phyloP scores from a whole-genome alignment of 2,329 filamentous ascomycete species.

The Myriosclerotinia duriaeana region DNA sequence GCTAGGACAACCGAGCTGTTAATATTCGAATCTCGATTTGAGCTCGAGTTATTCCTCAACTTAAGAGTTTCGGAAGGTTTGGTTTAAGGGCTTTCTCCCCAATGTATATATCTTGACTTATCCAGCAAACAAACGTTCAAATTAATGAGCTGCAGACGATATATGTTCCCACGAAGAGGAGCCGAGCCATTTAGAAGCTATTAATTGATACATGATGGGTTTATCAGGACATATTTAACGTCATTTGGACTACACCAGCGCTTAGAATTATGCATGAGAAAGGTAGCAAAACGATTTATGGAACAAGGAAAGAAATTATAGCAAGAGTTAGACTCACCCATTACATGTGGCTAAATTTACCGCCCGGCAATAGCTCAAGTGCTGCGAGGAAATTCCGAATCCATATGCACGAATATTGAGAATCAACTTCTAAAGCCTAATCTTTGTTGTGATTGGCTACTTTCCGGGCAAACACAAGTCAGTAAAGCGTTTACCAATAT shows the following conservation, averaged over 20 bases:
- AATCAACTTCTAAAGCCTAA: not conserved
- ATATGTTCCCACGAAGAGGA: not conserved
- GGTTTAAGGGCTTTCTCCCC: not conserved
- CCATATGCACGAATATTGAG: not conserved
- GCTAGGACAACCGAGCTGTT: not conserved
- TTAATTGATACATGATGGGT: not conserved
- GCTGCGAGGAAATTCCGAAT: not conserved
- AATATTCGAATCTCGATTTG: not conserved
- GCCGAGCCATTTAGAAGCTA: not conserved
- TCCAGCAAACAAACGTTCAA: not conserved
- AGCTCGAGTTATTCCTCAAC: not conserved
- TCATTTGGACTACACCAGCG: not conserved
- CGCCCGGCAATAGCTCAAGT: not conserved
- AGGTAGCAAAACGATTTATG: not conserved
- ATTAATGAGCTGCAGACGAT: not conserved
- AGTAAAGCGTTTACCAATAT: not conserved
- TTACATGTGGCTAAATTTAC: not conserved
- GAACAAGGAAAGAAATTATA: not conserved
- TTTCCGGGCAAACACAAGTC: not conserved
- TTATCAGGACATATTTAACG: not conserved
- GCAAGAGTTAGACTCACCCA: not conserved
- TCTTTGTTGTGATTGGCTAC: not conserved
- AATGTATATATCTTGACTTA: not conserved
- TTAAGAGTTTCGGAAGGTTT: not conserved
- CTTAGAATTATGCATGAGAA: not conserved